Conservation (phyloP, 2,329 filamentous ascomycete species). For the Ophiocordyceps australis region DNA sequence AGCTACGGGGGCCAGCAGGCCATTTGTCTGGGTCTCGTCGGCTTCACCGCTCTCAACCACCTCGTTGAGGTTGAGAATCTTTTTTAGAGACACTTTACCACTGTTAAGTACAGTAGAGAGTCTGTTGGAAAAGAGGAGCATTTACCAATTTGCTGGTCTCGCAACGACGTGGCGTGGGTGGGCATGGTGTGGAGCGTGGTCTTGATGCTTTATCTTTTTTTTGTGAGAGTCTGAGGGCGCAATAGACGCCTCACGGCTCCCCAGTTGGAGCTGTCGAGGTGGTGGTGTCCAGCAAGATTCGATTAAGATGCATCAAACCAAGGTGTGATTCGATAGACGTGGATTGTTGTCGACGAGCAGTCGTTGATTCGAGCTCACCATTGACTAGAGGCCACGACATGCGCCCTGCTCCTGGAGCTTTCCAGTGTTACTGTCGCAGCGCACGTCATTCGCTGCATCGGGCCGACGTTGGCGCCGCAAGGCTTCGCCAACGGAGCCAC, state of each 20-base stretch:
- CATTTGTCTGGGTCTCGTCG: constrained; percentile 46
- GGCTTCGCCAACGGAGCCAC: no score
- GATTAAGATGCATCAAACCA: no score
- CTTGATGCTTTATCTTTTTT: no score
- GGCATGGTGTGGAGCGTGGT: constrained; percentile 21
- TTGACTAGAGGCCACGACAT: constrained; percentile 6
- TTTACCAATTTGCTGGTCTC: constrained; percentile 31
- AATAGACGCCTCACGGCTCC: constrained; percentile 1
- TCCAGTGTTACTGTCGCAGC: constrained; percentile 2
- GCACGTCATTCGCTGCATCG: constrained; percentile 3
- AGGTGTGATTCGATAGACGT: no score
- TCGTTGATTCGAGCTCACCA: no score
- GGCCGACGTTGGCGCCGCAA: constrained; percentile 6
- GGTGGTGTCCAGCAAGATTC: no score
- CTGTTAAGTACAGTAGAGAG: no score
- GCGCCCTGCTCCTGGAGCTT: background rate
- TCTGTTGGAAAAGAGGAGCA: constrained; percentile 1
- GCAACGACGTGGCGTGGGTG: constrained; percentile 24
- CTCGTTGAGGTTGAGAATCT: constrained; percentile 89
- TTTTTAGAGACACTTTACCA: constrained; percentile 77
- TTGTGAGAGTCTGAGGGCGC: constrained; percentile 1
- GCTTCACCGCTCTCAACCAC: constrained; percentile 38
- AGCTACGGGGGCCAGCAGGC: constrained; percentile 48
- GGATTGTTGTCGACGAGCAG: no score
- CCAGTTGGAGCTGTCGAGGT: constrained; percentile 1